Evolutionary conservation across 2,329 filamentous ascomycete species (phyloP), one percentile per base, ranked within the genome.

Genomic region (Cordyceps fumosorosea): DNA sequence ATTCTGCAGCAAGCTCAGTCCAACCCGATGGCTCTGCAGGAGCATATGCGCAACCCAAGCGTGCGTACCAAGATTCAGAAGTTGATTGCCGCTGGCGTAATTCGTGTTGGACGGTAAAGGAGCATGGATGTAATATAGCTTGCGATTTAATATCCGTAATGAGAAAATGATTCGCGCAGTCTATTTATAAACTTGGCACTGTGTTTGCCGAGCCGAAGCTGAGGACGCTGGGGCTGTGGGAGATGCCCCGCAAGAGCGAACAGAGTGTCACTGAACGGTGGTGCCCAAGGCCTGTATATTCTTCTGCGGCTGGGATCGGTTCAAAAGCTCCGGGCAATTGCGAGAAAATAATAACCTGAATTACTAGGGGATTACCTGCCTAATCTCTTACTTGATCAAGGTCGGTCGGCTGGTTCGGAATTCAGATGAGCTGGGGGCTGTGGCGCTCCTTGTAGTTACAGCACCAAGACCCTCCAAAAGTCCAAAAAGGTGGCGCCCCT

Each of bases 1-100:
- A 97, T 97, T 68, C 85, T 98, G 62, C 93, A 98, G 75, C 95
- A 99, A 79, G 95, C 95, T 52, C 96, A 98, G 82, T 87, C 86
- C 61, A 90, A 99, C 71, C 95, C 95, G 20, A 89, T 89, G 55
- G 95, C 95, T 52, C 84, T 99, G 65, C 89, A 96, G 74, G 93
- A 99, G 76, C 96, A 99, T 77, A 96, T 99, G 90, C 90, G 88
- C 81, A 99, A 98, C 80, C 85, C 91, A 0, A 84, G 82, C 63
- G 90, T 99, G 68, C 84, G 87, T 64, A 84, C 84, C 69, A 96
- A 97, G 84, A 89, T 99, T 66, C 91, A 97, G 81, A 97, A 97
- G 80, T 80, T 98, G 69, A 88, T 96, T 67, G 91, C 91, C 60
- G 93, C 93, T 50, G 93, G 95, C 71, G 92, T 97, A 16, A 97